Base-by-base conservation (phyloP, 2,329 filamentous ascomycete species). In the Diaporthe capsici region DNA sequence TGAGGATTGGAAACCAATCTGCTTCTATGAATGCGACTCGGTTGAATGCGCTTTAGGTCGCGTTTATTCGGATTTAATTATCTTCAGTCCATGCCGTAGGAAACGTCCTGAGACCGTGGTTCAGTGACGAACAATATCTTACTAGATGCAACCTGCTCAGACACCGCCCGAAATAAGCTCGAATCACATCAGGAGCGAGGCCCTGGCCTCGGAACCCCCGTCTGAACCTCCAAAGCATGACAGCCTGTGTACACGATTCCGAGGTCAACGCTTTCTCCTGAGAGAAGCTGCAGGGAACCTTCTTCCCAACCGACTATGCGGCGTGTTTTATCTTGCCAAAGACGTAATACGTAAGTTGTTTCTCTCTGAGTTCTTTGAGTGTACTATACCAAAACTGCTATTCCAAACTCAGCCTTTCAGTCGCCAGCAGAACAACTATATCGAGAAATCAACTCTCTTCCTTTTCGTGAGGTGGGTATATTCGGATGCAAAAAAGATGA, bases 401-500 rank as follows among this genome's bases (percentile, higher is more conserved):
- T 42, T 70, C 65, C n/a, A 9, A 22, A 55, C 55, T n/a, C 65
- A 70, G 34, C 17, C 28, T 22, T 68, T 70, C 47, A n/a, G 65
- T 70, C 34, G n/a, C 65, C 65, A 70, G 49, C 65, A 70, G 65
- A 31, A 70, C 9, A 70, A 42, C 7, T 55, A 42, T 12, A 53
- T 9, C 22, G 47, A 70, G 49, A 31, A 28, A 70, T 51, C 65
- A 42, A 70, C 17, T 55, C 63, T 68, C 65, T 53, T 49, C 65
- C 20, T 55, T 70, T 55, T 31, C 65, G 22, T 55, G 22, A 13
- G n/a, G 57, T 34, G 71, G 58, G 58, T 73, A 73, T 73, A 73
- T 65, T 31, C 58, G 47, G n/a, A 65, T 70, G 65, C 34, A 42
- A 53, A 42, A 39, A 6, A 15, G 37, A 20, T 37, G 63, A 53